Conservation (phyloP, 176 grass and related monocot species). For the Rhipidocladum racemiflorum region DNA sequence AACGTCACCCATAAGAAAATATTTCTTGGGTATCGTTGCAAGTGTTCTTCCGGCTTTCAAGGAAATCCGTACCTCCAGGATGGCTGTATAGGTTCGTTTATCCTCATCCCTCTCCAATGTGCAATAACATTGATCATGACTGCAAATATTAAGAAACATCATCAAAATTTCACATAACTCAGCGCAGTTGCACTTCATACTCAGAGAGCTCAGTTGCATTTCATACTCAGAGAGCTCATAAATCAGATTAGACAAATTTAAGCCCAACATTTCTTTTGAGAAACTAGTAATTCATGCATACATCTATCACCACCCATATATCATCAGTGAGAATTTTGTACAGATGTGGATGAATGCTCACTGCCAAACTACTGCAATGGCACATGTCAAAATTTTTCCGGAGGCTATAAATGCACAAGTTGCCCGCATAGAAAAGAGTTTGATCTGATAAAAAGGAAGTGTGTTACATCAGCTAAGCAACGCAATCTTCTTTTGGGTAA, state of each 20-base stretch:
- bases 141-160: neutral
- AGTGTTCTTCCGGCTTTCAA: neutral
- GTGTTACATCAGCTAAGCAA: neutral
- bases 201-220: too few species aligned
- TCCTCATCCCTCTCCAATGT: neutral
- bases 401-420: neutral
- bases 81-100: constrained; percentile 17
- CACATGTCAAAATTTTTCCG: neutral
- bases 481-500: neutral
- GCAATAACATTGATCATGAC: neutral
- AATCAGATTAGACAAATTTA: too few species aligned
- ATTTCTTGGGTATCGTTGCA: constrained; percentile 34
- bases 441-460: neutral
- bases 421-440: neutral
- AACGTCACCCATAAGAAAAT: neutral
- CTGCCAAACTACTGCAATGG: neutral
- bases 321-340: neutral
- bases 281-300: too few species aligned
- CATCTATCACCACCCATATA: neutral
- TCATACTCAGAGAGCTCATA: too few species aligned
- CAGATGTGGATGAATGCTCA: constrained; percentile 9
- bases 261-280: too few species aligned
- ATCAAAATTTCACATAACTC: too few species aligned
- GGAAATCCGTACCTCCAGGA: constrained; percentile 42
- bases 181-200: too few species aligned